Base-by-base conservation (phyloP, 129 eudicot genomes). In the Centrapalus pauciflorus region DNA sequence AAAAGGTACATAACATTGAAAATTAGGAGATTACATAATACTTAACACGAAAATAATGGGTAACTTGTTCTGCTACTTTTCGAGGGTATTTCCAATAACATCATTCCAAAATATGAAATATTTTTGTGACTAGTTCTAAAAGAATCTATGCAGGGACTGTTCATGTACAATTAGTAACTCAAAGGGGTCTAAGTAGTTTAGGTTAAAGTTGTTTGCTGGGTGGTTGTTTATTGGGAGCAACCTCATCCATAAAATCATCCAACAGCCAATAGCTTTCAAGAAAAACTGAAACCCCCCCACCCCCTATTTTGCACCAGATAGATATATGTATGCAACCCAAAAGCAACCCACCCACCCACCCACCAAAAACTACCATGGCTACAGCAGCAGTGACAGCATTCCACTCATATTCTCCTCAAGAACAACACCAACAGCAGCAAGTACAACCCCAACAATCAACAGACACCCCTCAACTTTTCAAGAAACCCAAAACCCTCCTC, bases 401-500 rank as follows among this genome's bases (percentile, higher is more conserved):
- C 52, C 48, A 66, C 79, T 66, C 79, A 55, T 66, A 66, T 5
- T 43, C 67, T n/a, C 73, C 79, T 30, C 79, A 74, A 74, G 61
- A 74, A 66, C 79, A 71, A 45, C 76, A 45, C 0, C 69, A 64
- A 41, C 5, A 71, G 30, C 76, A 45, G 0, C 69, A 64, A 41
- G 1, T 34, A 68, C 73, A 60, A 46, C 25, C 48, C 30, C 76
- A 55, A 74, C 67, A 55, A 45, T 25, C 79, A 66, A 56, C 79
- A 13, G 79, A 75, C 55, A 26, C 79, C 73, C 79, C 79, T 75
- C 74, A 75, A 58, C 71, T 76, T 28, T 51, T 83, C 65, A 40
- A 79, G 58, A 81, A 79, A 32, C 89, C 95, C 54, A 85, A 77
- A 60, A 83, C 85, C 51, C 63, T 78, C 72, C 95, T 88, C 61